Evolutionary conservation across 768 basidiomycete species (phyloP).

Genomic region (Leccinum incarnatum): DNA sequence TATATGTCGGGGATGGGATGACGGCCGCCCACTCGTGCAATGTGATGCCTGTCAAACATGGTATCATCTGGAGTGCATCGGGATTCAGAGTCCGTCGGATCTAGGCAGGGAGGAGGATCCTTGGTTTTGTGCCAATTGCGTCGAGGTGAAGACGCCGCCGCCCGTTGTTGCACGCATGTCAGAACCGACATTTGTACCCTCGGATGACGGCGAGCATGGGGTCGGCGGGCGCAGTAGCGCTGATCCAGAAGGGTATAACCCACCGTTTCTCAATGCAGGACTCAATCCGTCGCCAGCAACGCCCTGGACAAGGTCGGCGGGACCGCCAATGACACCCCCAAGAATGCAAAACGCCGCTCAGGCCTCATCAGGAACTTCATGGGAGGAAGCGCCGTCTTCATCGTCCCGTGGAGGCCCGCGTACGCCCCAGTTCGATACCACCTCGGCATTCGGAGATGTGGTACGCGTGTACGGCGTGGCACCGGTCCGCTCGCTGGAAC

Average conservation of each 20-base stretch:
- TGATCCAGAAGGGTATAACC: slow-evolving; percentile 44
- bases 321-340: slow-evolving; percentile 51
- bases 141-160: slow-evolving; percentile 40
- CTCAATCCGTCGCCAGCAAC: slow-evolving; percentile 56
- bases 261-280: slow-evolving; percentile 55
- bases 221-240: background rate
- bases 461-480: slow-evolving; percentile 39
- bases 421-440: slow-evolving; percentile 46
- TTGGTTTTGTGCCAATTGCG: slow-evolving; percentile 70
- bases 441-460: slow-evolving; percentile 33
- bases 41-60: slow-evolving; percentile 78
- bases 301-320: slow-evolving; percentile 41
- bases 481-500: slow-evolving; percentile 38
- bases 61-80: slow-evolving; percentile 82
- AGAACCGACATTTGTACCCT: slow-evolving; percentile 71
- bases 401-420: slow-evolving; percentile 52
- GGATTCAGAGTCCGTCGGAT: slow-evolving; percentile 59
- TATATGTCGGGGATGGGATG: slow-evolving; percentile 63
- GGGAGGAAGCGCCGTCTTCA: slow-evolving; percentile 41
- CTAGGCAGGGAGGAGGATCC: slow-evolving; percentile 75
- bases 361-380: slow-evolving; percentile 39
- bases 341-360: slow-evolving; percentile 26
- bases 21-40: slow-evolving; percentile 76
- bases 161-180: slow-evolving; percentile 30
- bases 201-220: slow-evolving; percentile 44